Percentiles rank a stretch among this genome's conserved stretches.
These are phyloP conservation scores for Mycena belliarum DNA, from an alignment of 768 basidiomycete genomes.

Conservation along the genomic window DNA sequence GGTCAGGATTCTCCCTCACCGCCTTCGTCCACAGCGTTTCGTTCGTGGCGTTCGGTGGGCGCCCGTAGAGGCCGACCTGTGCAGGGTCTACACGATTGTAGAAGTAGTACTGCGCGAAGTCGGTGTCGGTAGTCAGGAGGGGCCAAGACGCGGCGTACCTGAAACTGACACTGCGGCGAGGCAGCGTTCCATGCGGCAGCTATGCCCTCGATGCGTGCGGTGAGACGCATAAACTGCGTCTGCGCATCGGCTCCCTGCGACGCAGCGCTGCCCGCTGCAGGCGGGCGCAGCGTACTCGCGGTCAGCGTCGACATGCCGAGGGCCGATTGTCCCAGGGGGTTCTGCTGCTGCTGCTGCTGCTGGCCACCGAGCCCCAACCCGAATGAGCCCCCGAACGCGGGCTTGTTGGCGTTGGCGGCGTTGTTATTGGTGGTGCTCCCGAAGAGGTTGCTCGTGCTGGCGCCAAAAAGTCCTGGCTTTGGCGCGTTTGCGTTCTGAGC, in stretches of 20 bases:
- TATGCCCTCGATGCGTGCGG: constrained; percentile 63
- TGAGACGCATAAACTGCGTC: constrained; percentile 53
- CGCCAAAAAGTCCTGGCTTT: constrained; percentile 33
- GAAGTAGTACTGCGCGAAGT: constrained; percentile 62
- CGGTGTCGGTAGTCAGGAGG: not conserved
- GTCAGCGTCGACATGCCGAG: constrained; percentile 34
- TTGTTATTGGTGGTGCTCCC: constrained; percentile 13
- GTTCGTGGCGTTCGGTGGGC: constrained; percentile 71
- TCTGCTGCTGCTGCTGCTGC: constrained; percentile 11
- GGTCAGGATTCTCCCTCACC: constrained; percentile 78
- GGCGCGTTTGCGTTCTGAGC: constrained; percentile 29
- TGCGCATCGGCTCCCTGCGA: constrained; percentile 62
- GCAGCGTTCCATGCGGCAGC: constrained; percentile 71
- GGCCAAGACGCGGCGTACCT: constrained; percentile 49
- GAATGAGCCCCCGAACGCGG: not conserved
- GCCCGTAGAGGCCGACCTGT: constrained; percentile 64
- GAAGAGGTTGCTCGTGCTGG: constrained; percentile 23
- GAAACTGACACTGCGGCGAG: constrained; percentile 75
- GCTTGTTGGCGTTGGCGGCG: constrained; percentile 10
- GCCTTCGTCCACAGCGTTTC: constrained; percentile 81
- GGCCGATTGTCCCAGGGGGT: too few relatives aligned
- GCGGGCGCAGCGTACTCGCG: constrained; percentile 36
- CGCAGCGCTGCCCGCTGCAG: constrained; percentile 31
- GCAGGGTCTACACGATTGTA: constrained; percentile 81
- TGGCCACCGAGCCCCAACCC: constrained; percentile 24